Percentiles rank a stretch among this genome's conserved stretches.
Conservation (phyloP, 2,329 filamentous ascomycete species). For the Hymenoscyphus repandus region DNA sequence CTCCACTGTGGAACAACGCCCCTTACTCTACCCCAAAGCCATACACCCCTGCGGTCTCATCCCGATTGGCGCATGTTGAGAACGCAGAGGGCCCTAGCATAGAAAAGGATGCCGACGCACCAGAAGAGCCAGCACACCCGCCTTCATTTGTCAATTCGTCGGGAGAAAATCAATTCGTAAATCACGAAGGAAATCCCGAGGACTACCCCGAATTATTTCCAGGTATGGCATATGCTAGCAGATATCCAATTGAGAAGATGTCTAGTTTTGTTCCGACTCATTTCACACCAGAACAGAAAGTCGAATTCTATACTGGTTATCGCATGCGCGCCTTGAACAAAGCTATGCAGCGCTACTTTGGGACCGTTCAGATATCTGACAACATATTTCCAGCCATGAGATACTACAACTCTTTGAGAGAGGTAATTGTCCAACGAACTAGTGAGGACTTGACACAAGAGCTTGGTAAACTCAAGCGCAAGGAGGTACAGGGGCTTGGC, state of each 20-base stretch:
- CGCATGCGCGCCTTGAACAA: conserved; percentile 28
- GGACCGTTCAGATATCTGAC: conserved; percentile 3
- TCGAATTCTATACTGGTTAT: conserved; percentile 24
- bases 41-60: conserved; percentile 1
- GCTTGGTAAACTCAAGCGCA: conserved; percentile 15
- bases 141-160: conserved; percentile 1
- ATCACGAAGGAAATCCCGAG: not conserved
- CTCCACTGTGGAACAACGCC: not conserved
- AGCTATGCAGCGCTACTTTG: conserved; percentile 23
- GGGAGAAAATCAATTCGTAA: not conserved
- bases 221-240: conserved; percentile 12
- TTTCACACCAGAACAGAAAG: conserved; percentile 18
- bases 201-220: conserved; percentile 6
- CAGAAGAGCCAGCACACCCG: not conserved
- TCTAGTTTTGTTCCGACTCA: conserved; percentile 15
- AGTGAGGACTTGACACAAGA: conserved; percentile 3
- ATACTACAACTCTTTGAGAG: conserved; percentile 15
- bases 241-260: conserved; percentile 22
- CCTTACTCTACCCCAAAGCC: not conserved
- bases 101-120: conserved; percentile 2
- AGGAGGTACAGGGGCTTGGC: conserved; percentile 15
- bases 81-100: not conserved
- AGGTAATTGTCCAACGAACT: conserved; percentile 10
- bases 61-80: not conserved
- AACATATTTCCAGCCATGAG: conserved; percentile 7